Base-by-base conservation (phyloP, 2,329 filamentous ascomycete species). In the Clonostachys byssicola region DNA sequence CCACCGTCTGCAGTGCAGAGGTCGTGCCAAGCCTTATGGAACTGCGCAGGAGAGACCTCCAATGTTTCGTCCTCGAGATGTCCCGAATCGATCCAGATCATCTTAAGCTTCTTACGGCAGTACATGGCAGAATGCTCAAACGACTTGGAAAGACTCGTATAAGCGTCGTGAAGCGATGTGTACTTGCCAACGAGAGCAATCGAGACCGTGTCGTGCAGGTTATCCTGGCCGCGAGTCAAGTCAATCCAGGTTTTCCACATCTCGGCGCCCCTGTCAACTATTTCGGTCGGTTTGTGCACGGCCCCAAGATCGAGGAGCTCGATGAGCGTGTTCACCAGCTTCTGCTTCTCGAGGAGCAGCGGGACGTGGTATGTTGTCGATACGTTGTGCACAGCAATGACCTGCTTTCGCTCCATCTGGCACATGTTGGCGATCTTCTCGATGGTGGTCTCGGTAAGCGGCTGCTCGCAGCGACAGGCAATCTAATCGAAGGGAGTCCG, bases 181-280 rank as follows among this genome's bases (percentile, higher is more conserved):
- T 99, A 99, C 70, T 97, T 97, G 56, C 94, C 94, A 12, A 97
- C 92, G 12, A 99, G 74, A 9, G 83, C 90, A 62, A 99, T 95
- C 39, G 79, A 78, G 49, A 97, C 85, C 1, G 79, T 47, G 16
- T 49, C 43, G 75, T 33, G 12, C 12, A 40, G 89, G 85, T 17
- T 18, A 18, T 30, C 23, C 23, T 30, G 23, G 23, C 23, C 23
- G 23, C 23, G 23, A 30, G 23, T 30, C 36, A 39, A 18, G 7
- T 39, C 36, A 39, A 39, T 8, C 41, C 41, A 43, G 16, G 20
- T 30, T n/a, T 23, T 14, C 16, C 23, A 43, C 16, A 43, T 20
- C 41, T 43, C 41, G 12, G 10, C 23, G 23, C 41, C 41, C 12
- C 41, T 43, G 34, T 1, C 23, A 23, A 13, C 18, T 16, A 34